Evolutionary conservation across 257 asterid species (phyloP).

Genomic region (Forsythia suspensa): DNA sequence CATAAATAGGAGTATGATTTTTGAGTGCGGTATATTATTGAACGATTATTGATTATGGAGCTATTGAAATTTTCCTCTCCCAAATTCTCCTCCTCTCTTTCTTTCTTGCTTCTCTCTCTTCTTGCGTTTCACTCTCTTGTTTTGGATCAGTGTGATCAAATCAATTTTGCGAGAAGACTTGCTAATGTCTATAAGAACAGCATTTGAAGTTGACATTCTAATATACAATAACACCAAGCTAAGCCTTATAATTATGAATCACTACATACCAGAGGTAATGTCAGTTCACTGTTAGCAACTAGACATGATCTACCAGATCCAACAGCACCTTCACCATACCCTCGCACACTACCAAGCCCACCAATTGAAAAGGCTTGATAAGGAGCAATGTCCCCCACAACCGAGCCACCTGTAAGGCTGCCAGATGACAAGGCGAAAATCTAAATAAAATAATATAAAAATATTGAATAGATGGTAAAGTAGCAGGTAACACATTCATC

Average conservation of each 20-base stretch:
- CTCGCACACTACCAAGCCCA: slow-evolving; percentile 87
- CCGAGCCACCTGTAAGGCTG: slow-evolving; percentile 93
- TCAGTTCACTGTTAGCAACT: slow-evolving; percentile 78
- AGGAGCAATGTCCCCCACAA: slow-evolving; percentile 98
- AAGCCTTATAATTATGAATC: not conserved
- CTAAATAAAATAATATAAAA: not conserved
- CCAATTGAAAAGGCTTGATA: slow-evolving; percentile 97
- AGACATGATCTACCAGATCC: slow-evolving; percentile 91
- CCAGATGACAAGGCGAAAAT: slow-evolving; percentile 17
- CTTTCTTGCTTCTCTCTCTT: no score
- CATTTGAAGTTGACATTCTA: not conserved
- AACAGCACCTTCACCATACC: slow-evolving; percentile 96
- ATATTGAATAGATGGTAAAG: slow-evolving; percentile 2
- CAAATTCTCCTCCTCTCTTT: not conserved
- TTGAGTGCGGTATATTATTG: not conserved
- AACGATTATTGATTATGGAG: not conserved
- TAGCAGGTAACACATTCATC: not conserved
- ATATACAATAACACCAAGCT: not conserved
- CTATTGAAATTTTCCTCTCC: not conserved
- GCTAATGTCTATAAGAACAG: not conserved
- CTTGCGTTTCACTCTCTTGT: not conserved
- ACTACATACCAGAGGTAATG: slow-evolving; percentile 76
- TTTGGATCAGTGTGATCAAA: not conserved
- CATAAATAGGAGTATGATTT: not conserved
- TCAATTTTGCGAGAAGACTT: slow-evolving; percentile 7